Evolutionary conservation across 2,329 filamentous ascomycete genomes (phyloP), one percentile per base, ranked within the genome.

Genomic region (Plenodomus tracheiphilus): DNA sequence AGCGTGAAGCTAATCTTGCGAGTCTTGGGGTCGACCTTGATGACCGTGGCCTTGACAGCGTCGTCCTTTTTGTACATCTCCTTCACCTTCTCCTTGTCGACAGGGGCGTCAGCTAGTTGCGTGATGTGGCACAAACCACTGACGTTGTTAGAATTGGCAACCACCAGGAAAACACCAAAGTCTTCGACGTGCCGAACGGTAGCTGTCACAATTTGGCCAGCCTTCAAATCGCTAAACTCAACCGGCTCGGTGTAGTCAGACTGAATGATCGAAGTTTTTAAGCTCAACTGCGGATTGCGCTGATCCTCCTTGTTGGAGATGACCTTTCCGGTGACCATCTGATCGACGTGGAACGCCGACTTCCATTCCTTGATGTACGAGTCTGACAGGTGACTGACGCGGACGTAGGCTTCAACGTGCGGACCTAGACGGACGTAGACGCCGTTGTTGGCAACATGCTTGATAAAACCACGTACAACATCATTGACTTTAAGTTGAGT

Each of bases 321-420:
- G 51, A 99, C 80, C 56, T 93, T 90, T 43, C 91, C 94, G 72
- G 88, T 91, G 45, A 99, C 91, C 5, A 99, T 80, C 73, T 97
- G 91, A 64, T 96, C 91, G 40, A 93, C 77, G 63, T 94, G 86
- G 75, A 93, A 97, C 38, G 86, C 79, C 30, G 89, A 84, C 75
- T 96, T 95, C 94, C 94, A 99, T 53, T 97, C 90, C 73, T 97
- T 97, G 63, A 99, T 76, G 70, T 86, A 99, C 7, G 84, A 82
- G 69, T 99, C 94, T 0, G 92, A 96, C 13, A 99, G 80, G 69
- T 97, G 92, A 9, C 88, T 84, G 44, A 97, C 87, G 59, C 89
- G 87, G 40, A 96, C 88, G 64, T 92, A 87, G 1, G 86, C 92
- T 41, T 88, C 89, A 16, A 96, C 81, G 54, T 87, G 85, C 16